Conservation (phyloP, 176 grass and related monocot species). For the Tillandsia leiboldiana region DNA sequence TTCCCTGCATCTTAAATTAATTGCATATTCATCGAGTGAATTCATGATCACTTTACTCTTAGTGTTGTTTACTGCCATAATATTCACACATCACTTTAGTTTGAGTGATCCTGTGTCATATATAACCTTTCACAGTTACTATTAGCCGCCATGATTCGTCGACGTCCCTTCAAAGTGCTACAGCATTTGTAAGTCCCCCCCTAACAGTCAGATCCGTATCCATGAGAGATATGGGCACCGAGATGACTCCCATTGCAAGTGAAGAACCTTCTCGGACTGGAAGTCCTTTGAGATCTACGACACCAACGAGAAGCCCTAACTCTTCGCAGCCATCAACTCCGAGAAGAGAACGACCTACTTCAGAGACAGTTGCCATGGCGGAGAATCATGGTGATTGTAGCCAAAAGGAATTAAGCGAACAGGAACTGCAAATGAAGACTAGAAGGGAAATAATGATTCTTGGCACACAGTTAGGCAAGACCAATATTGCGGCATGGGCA, state of each 20-base stretch:
- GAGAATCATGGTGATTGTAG: slow-evolving; percentile 36
- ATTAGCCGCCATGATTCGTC: slow-evolving; percentile 58
- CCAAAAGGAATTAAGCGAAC: slow-evolving; percentile 46
- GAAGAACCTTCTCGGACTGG: slow-evolving; percentile 89
- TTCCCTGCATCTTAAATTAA: neutral
- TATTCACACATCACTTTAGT: neutral
- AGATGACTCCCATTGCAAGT: slow-evolving; percentile 97
- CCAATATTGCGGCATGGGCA: slow-evolving; percentile 85
- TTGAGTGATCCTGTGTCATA: neutral
- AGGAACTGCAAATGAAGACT: slow-evolving; percentile 64
- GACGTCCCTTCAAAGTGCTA: slow-evolving; percentile 36
- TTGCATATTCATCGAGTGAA: too few relatives aligned
- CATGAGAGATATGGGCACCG: slow-evolving; percentile 97
- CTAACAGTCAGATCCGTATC: slow-evolving; percentile 76
- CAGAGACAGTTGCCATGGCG: neutral
- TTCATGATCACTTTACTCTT: neutral
- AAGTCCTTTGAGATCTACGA: slow-evolving; percentile 62
- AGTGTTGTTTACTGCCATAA: neutral
- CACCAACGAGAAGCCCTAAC: slow-evolving; percentile 46
- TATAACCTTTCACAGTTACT: slow-evolving; percentile 44
- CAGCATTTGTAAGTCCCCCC: slow-evolving; percentile 52
- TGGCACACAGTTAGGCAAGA: slow-evolving; percentile 84
- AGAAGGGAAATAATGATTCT: slow-evolving; percentile 93
- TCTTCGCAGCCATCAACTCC: slow-evolving; percentile 65
- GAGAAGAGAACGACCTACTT: slow-evolving; percentile 30